Percentiles rank a stretch among this genome's conserved stretches.
These are phyloP conservation scores for Selaginella tamariscina DNA, from an alignment of 75 land plant genomes.

Conservation along the genomic window DNA sequence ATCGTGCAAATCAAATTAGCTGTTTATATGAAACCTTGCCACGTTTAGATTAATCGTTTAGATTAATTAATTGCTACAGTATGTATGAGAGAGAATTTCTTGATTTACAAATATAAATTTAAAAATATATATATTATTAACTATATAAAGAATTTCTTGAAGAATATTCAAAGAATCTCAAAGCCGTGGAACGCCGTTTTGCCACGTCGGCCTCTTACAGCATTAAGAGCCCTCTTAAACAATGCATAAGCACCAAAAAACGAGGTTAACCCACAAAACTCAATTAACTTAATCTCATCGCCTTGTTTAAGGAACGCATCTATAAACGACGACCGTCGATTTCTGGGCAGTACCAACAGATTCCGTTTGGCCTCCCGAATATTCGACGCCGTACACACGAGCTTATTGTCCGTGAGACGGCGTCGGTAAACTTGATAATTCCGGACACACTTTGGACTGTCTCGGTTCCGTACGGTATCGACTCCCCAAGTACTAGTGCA, in stretches of 20 bases:
- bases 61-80: no score
- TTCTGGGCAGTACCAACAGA: no score
- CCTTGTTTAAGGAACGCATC: no score
- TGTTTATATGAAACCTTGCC: no score
- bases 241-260: conserved; percentile 24
- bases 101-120: background rate
- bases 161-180: no score
- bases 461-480: conserved; percentile 20
- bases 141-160: no score
- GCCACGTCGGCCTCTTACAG: conserved; percentile 17
- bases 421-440: conserved; percentile 25
- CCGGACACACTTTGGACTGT: conserved; percentile 21
- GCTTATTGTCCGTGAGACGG: conserved; percentile 26
- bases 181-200: conserved; percentile 20
- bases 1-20: no score
- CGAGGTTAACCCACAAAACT: conserved; percentile 10
- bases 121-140: background rate
- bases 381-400: conserved; percentile 19
- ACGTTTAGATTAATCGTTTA: no score
- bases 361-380: background rate
- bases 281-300: conserved; percentile 17
- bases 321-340: no score
- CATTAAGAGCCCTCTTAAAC: conserved; percentile 19
- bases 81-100: background rate
- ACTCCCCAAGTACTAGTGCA: conserved; percentile 24